Evolutionary conservation across 179 eudicot species (phyloP), one percentile per base, ranked within the genome.

Genomic region (Silene noctiflora): DNA sequence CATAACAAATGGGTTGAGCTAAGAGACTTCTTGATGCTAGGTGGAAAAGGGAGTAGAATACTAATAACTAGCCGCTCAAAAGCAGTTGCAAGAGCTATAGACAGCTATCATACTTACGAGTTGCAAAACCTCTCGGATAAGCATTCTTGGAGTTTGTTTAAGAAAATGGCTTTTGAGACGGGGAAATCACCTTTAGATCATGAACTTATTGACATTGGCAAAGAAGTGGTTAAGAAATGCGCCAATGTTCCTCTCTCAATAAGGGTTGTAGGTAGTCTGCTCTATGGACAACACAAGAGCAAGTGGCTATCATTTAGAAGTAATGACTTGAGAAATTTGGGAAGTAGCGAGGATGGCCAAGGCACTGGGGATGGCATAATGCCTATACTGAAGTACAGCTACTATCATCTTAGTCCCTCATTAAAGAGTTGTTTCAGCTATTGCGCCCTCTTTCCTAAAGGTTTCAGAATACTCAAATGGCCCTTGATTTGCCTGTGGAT

Each of bases 361-460:
- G 31, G n/a, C n/a, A n/a, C 4, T 27, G 76, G 29, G 19, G 51
- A 69, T 24, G 55, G 48, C 4, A 74, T 78, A 27, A 66, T 64
- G 31, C 31, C 53, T 5, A 66, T 67, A 48, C 6, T 75, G 20
- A 66, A 75, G 72, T 53, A 51, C 12, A 75, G 78, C 10, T 79
- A 79, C 25, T 14, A 48, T 69, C 7, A 68, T 16, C 53, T 79
- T 9, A 55, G 70, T 11, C 11, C 58, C 0, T 6, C 61, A 14
- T 48, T 79, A 17, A 75, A 75, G 70, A 71, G n/a, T 6, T 79
- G 82, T 58, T 79, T 79, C 31, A 63, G 33, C 19, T 75, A 60
- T 19, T 79, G 78, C 51, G 72, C 78, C 1, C 46, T 79, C 16
- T 79, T 69, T 61, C 82, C 82, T 0, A 69, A n/a, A n/a, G n/a